Evolutionary conservation across 2,329 filamentous ascomycete species (phyloP), one percentile per base, ranked within the genome.

Genomic region (Geoglossum cookeanum): DNA sequence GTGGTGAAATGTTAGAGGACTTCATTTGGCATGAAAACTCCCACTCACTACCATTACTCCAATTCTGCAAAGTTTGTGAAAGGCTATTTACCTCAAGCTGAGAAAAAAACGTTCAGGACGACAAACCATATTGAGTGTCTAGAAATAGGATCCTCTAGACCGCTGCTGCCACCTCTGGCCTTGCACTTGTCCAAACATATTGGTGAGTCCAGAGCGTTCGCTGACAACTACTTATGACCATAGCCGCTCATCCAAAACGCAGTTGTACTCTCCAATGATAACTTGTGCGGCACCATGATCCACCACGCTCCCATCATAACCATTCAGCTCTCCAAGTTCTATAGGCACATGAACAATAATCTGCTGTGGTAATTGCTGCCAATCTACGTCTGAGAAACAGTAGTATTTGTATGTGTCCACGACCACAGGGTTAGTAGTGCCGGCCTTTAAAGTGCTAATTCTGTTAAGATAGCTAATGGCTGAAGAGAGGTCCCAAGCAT

Each of bases 41-140:
- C 78, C 78, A 81, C 64, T 78, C 78, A 11, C 77, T 78, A 11
- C 77, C 78, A n/a, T 74, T 72, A 72, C 78, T 78, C 77, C 78
- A 80, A 60, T 78, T 72, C 57, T 58, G 27, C n/a, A 15, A 27
- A 22, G 3, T n/a, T 17, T 13, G 8, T 15, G 54, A 52, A 48
- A 30, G 55, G 15, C 7, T 27, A n/a, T 37, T 52, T 13, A 37
- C 30, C 6, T 55, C n/a, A n/a, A n/a, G n/a, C n/a, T n/a, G 17
- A 37, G 27, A 13, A 37, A 35, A 45, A 42, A 33, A 32, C 45
- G 17, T 45, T 9, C 29, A 48, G 45, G 42, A 13, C 13, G 37
- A 58, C 59, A 9, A 27, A 64, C 63, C 77, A 80, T 80, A 57
- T 78, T 78, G 63, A 71, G 76, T 0, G 78, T 80, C 78, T 78